These are phyloP conservation scores for Smallanthus sonchifolius DNA, from an alignment of 129 eudicot species.

Conservation along the genomic window DNA sequence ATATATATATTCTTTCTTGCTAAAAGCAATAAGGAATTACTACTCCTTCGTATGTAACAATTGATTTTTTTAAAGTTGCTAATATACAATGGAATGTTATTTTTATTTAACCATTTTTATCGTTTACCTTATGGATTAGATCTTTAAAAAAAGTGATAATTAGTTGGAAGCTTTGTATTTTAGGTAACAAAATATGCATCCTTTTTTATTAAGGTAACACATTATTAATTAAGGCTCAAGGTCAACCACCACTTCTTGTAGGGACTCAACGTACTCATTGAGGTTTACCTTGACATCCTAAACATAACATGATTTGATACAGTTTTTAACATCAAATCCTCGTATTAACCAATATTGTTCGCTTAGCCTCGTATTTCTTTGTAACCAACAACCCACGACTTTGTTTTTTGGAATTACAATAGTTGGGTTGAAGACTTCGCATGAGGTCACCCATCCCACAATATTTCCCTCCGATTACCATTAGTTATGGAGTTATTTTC, in stretches of 20 bases:
- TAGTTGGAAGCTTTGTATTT: neutral
- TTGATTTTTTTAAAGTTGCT: slow-evolving; percentile 35
- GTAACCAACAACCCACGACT: neutral
- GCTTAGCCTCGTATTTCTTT: neutral
- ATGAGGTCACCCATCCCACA: neutral
- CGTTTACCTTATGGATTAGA: neutral
- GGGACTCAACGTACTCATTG: neutral
- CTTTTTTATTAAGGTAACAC: no score
- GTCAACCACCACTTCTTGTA: neutral
- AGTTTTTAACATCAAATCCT: no score
- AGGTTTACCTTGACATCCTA: neutral
- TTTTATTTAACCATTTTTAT: neutral
- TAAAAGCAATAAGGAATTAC: slow-evolving; percentile 16
- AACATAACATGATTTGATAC: no score
- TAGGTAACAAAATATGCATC: neutral
- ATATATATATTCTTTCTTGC: slow-evolving; percentile 29
- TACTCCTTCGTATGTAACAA: slow-evolving; percentile 38
- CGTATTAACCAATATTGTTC: no score
- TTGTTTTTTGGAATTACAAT: neutral
- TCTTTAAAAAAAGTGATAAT: neutral
- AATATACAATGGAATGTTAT: slow-evolving; percentile 29
- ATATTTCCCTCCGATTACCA: neutral
- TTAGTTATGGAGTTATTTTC: neutral
- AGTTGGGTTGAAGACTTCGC: neutral
- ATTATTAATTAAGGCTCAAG: neutral